Percentiles rank a stretch among this genome's conserved stretches.
These are phyloP conservation scores for Eimeria mitis DNA, from an alignment of 169 alveolate species.

Conservation along the genomic window DNA sequence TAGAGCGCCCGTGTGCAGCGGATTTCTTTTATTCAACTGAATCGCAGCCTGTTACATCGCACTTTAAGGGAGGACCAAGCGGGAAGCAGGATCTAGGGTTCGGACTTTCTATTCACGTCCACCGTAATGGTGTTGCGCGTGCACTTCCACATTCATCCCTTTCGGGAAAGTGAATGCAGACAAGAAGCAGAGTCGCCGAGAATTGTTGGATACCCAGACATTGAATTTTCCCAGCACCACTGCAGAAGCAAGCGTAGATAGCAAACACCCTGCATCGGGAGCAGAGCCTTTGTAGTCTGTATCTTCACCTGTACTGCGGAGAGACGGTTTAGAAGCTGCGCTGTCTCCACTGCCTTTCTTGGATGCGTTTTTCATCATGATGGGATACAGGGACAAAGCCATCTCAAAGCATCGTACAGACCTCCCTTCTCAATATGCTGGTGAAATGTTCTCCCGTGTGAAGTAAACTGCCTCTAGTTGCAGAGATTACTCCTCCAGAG, in stretches of 20 bases:
- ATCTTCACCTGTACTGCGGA: neutral
- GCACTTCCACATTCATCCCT: neutral
- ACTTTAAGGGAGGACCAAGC: neutral
- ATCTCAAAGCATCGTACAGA: neutral
- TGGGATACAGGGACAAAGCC: neutral
- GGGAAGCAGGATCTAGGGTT: neutral
- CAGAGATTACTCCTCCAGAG: neutral
- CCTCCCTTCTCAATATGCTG: neutral
- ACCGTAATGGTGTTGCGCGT: neutral
- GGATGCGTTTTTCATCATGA: neutral
- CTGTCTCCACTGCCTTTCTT: neutral
- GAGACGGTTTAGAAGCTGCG: neutral
- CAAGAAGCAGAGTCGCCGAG: neutral
- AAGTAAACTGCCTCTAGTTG: neutral
- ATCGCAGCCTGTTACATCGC: neutral
- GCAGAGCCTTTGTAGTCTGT: neutral
- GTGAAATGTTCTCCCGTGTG: neutral
- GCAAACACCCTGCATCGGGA: neutral
- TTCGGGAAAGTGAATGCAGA: neutral
- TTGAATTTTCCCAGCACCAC: neutral
- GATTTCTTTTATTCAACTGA: neutral
- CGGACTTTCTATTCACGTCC: neutral
- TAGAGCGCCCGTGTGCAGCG: neutral
- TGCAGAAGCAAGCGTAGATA: neutral
- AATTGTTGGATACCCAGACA: neutral